A percentile compares a stretch with the other conserved stretches of the same genome.
These are phyloP conservation scores for Candida orba DNA, from an alignment of 805 yeast genomes.

Conservation along the genomic window DNA sequence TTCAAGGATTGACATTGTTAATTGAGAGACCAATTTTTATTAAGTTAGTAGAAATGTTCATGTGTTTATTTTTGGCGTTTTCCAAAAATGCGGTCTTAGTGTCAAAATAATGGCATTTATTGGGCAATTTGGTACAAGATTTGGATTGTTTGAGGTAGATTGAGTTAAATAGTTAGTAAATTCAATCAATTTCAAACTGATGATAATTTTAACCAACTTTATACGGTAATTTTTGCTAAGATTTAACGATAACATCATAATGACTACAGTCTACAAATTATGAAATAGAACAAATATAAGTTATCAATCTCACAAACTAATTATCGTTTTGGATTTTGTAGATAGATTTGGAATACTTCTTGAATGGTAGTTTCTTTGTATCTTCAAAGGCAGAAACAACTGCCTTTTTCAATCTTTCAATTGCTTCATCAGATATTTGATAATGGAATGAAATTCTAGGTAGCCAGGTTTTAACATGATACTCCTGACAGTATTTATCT, in stretches of 20 bases:
- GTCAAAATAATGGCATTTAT: not conserved
- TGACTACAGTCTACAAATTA: too few relatives aligned
- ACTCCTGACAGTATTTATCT: conserved; percentile 45
- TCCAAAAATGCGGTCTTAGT: not conserved
- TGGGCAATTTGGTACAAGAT: too few relatives aligned
- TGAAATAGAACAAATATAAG: too few relatives aligned
- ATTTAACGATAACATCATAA: too few relatives aligned
- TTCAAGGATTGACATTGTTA: conserved; percentile 9
- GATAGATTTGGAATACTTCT: conserved; percentile 1
- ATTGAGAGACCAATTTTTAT: not conserved
- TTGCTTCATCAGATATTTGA: conserved; percentile 17
- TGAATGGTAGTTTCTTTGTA: conserved; percentile 11
- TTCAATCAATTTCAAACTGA: too few relatives aligned
- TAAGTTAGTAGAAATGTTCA: not conserved
- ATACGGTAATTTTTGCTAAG: too few relatives aligned
- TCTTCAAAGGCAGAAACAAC: conserved; percentile 33
- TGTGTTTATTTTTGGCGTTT: not conserved
- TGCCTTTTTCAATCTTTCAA: conserved; percentile 21
- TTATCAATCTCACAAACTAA: not conserved
- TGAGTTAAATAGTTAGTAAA: too few relatives aligned
- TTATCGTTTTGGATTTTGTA: conserved; percentile 3
- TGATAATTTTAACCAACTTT: too few relatives aligned
- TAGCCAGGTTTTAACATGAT: conserved; percentile 52
- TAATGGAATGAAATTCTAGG: conserved; percentile 61
- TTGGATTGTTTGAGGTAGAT: too few relatives aligned